A percentile compares a stretch with the other conserved stretches of the same genome.
These are phyloP conservation scores for Colletotrichum lupini DNA, from an alignment of 2,329 filamentous ascomycete species.

Conservation along the genomic window DNA sequence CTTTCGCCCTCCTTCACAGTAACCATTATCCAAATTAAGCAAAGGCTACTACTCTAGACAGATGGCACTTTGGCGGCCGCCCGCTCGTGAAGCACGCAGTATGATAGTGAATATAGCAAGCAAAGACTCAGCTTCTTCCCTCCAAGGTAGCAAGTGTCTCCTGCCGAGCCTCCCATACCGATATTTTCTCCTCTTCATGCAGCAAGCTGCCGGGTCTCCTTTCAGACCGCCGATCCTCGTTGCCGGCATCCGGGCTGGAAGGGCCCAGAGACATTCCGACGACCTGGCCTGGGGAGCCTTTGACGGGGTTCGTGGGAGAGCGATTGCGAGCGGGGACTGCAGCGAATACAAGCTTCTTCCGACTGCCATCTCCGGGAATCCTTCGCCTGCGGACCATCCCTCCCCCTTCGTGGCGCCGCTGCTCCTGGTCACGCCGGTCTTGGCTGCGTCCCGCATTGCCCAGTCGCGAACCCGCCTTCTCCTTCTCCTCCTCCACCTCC, in stretches of 20 bases:
- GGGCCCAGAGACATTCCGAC: background rate
- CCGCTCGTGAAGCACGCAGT: background rate
- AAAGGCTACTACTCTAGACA: background rate
- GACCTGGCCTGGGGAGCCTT: background rate
- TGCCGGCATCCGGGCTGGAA: constrained; percentile 7
- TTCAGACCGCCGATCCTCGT: background rate
- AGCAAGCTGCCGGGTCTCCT: background rate
- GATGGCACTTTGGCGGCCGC: background rate
- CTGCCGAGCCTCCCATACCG: background rate
- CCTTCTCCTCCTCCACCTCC: background rate
- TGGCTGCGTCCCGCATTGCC: constrained; percentile 1
- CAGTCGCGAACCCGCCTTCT: background rate
- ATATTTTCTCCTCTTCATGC: background rate
- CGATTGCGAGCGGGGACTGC: background rate
- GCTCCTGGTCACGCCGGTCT: constrained; percentile 12
- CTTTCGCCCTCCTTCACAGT: background rate
- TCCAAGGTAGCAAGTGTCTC: background rate
- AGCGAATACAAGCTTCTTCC: background rate
- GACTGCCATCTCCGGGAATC: background rate
- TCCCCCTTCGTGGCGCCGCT: constrained; percentile 8
- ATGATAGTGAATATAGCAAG: background rate
- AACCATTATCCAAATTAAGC: background rate
- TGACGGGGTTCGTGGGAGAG: background rate
- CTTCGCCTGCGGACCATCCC: background rate
- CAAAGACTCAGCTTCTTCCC: background rate